Base-by-base conservation (phyloP, 169 alveolate species). In the Cryptosporidium meleagridis region DNA sequence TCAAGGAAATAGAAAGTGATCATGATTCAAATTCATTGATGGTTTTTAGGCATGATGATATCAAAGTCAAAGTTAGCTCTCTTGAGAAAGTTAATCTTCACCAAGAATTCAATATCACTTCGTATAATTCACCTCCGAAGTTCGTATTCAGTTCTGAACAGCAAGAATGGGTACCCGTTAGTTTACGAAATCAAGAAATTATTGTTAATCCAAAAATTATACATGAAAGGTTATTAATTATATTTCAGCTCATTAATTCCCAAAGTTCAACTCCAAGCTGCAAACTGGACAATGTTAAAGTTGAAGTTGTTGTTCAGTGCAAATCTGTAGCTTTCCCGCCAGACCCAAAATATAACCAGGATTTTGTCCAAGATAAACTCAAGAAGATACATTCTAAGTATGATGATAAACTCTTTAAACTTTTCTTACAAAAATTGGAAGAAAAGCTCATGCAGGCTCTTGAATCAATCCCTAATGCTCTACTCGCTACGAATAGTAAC, bases 21-120 rank as follows among this genome's bases (percentile, higher is more conserved):
- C 6, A 52, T 39, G 14, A 55, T 72, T 14, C 3, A 6, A 55
- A 51, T 41, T 29, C 69, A 29, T 3, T 73, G 44, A 53, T 59
- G 45, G 53, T 58, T 21, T 37, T 55, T 12, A 31, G 44, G 9
- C 68, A 52, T 41, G 86, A 73, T 18, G 55, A 73, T 26, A 37
- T 73, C n/a, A 31, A n/a, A 41, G 70, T 59, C n/a, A 72, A 35
- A 7, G 18, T 21, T 2, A 29, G 23, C 9, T 35, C 29, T 18
- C 31, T 35, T 8, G 70, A 73, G 37, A 37, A 37, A 10, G 33
- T 73, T n/a, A 53, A 73, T 59, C 62, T 73, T 16, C 86, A 73
- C 45, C 86, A 59, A 35, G 86, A 73, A 37, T 73, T 52, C 37
- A 73, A 73, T 33, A 18, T 73, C 18, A 73, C 86, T 18, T 73